These are phyloP conservation scores for Solanum virginianum DNA, from an alignment of 257 asterid species.

Conservation along the genomic window DNA sequence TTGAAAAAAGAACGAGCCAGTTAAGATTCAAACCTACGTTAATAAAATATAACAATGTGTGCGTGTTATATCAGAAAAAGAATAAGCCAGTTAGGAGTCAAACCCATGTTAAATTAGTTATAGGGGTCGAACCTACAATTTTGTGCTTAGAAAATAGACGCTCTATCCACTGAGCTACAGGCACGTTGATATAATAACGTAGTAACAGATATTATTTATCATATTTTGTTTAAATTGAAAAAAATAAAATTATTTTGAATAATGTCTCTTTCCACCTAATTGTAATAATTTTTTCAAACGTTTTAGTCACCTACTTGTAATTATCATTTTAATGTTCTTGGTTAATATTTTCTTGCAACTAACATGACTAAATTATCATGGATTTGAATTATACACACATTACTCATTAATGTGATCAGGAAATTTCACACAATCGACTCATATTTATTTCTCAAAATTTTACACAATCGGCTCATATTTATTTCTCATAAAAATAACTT, in stretches of 20 bases:
- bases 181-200: conserved; percentile 6
- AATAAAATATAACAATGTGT: no score
- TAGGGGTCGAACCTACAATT: conserved; percentile 95
- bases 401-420: neutral
- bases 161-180: conserved; percentile 99
- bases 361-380: neutral
- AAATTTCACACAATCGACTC: neutral
- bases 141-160: conserved; percentile 99
- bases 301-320: neutral
- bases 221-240: rapidly evolving
- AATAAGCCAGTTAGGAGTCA: no score
- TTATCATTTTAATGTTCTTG: neutral
- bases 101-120: no score
- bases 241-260: neutral
- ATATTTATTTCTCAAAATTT: neutral
- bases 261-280: neutral
- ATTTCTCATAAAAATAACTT: neutral
- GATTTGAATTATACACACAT: neutral
- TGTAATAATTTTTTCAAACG: neutral
- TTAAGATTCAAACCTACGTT: no score
- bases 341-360: neutral
- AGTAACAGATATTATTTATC: rapidly evolving
- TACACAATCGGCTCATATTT: neutral
- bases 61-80: no score
- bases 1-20: no score